Base-by-base conservation (phyloP, 306 rosid species). In the Acacia crassicarpa region DNA sequence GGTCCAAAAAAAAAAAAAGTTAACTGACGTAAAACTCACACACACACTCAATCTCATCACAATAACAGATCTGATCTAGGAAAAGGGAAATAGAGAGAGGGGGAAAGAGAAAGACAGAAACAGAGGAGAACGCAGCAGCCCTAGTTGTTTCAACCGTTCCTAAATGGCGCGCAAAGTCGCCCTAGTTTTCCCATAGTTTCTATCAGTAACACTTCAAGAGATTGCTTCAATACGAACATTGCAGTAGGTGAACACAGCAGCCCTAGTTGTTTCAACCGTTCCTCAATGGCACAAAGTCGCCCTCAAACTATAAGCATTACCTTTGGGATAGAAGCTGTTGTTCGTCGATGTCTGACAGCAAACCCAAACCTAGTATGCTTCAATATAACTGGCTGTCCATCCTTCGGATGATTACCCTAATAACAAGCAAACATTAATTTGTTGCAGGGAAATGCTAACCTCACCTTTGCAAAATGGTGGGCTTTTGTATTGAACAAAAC, bases 371-470 rank as follows among this genome's bases (percentile, higher is more conserved):
- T 88, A 33, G 89, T 85, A 67, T 91, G 83, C 90, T 84, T 92
- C 78, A 95, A 53, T 16, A 87, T 67, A 84, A 95, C 88, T 23
- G 97, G 97, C 44, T 78, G 90, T 71, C 96, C 98, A 87, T 92
- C 98, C 69, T 72, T 78, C 3, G 99, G 99, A 89, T 95, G 99
- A 32, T 84, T 75, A 59, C 99, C 99, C 99, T 95, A 68, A 54
- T 51, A 82, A 79, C 58, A 86, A 68, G 85, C 11, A n/a, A 80
- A 74, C 67, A 84, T 78, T 32, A 67, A 80, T 10, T 4, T 13
- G 58, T 22, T 23, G 51, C 38, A 69, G 35, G 46, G 16, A 40
- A 68, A 68, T 38, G 48, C 74, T 68, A 68, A 40, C 74, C 74
- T 68, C 30, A 62, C 40, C 40, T 27, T 62, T 27, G 20, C 40